Base-by-base conservation (phyloP, 306 rosid genomes). In the Lupinus albus region DNA sequence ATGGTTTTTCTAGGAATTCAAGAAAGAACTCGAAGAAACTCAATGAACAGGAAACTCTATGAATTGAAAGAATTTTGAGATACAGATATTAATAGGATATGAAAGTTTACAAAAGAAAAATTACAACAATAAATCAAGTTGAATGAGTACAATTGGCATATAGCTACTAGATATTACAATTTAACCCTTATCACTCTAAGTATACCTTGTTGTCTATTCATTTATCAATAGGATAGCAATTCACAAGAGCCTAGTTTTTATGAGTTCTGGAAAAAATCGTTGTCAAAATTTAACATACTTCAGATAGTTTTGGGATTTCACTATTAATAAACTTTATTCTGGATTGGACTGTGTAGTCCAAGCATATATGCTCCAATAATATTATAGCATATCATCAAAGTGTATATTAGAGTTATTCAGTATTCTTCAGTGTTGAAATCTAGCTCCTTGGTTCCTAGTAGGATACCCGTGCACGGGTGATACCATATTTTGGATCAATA, bases 211-310 rank as follows among this genome's bases (percentile, higher is more conserved):
- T 85, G 72, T 87, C 84, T 79, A 87, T 85, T 80, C 79, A 35
- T 71, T 86, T 79, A 74, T 82, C 83, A 70, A 82, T 84, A 81
- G 89, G 91, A 73, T 76, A 79, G 77, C 83, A 52, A 69, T 66
- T 81, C 89, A 78, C 86, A 78, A 76, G 85, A 65, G 68, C 73
- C 81, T 80, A 76, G 64, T 68, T 71, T 55, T 72, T 73, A 4
- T 68, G 61, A 76, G 68, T 61, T 78, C 79, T 80, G 85, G 77
- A 82, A 84, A 76, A 83, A 32, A 32, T 32, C 36, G 7, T 7
- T 7, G 7, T 6, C 72, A 79, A 81, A 78, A 68, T 79, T 80
- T 75, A 68, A 56, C 78, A 68, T 55, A 77, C 76, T 66, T 32
- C 36, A 32, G 36, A 32, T 1, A 32, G 36, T 32, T 32, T 6